A percentile compares a stretch with the other conserved stretches of the same genome.
Evolutionary conservation across 2,329 filamentous ascomycete genomes (phyloP).

Genomic region (Trichophyton simii): DNA sequence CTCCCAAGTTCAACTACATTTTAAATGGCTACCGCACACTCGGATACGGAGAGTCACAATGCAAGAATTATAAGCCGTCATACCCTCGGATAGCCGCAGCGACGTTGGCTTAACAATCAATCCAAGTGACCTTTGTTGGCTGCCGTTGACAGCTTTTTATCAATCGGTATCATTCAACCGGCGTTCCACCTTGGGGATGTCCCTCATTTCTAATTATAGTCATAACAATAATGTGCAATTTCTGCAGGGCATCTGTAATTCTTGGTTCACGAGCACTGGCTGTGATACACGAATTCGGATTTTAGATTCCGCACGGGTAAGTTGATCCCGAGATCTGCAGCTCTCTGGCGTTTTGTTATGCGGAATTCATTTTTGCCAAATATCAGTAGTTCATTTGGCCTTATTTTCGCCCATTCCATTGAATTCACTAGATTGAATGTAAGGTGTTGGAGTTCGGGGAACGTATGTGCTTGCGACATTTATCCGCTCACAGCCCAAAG

Average conservation of each 20-base stretch:
- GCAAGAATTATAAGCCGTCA: neutral
- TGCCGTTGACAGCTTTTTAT: neutral
- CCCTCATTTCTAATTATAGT: neutral
- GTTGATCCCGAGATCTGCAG: neutral
- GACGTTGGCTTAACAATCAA: neutral
- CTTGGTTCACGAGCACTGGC: neutral
- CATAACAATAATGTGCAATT: neutral
- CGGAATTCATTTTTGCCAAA: neutral
- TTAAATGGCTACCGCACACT: neutral
- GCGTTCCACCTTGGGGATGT: neutral
- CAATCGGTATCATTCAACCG: neutral
- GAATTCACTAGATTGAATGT: neutral
- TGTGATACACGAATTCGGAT: neutral
- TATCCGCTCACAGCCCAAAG: conserved; percentile 33
- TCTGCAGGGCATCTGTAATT: neutral
- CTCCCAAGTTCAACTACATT: neutral
- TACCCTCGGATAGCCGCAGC: neutral
- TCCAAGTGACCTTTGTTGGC: neutral
- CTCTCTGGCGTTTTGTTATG: neutral
- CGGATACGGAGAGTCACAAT: neutral
- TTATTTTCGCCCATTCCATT: neutral
- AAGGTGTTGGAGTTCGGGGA: neutral
- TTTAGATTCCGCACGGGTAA: neutral
- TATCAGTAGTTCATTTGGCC: neutral
- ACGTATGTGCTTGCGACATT: neutral